Percentiles rank a stretch among this genome's conserved stretches.
phyloP scores from a whole-genome alignment of 2,329 filamentous ascomycete genomes.

The Diaporthe vaccinii region DNA sequence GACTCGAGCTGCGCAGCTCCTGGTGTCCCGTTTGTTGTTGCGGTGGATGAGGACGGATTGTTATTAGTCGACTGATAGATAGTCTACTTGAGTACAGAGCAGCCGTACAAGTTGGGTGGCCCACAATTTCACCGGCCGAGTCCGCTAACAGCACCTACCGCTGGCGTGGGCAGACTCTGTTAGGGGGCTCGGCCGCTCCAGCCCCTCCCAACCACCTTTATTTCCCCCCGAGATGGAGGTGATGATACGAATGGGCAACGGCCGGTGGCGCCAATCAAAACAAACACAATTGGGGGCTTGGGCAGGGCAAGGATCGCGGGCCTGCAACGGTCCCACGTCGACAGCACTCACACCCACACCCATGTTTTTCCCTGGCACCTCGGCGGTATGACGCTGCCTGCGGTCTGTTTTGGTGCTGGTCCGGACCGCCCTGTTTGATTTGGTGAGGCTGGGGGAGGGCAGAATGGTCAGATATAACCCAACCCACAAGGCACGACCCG shows the following conservation, averaged over 20 bases:
- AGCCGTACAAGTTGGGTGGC: background rate
- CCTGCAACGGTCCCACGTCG: constrained; percentile 22
- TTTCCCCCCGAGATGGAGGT: constrained; percentile 10
- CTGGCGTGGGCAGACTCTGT: background rate
- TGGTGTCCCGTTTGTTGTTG: background rate
- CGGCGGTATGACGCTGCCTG: constrained; percentile 30
- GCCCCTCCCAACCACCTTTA: constrained; percentile 31
- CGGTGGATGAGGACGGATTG: background rate
- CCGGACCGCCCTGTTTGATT: constrained; percentile 26
- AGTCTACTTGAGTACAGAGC: background rate
- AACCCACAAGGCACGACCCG: constrained; percentile 15
- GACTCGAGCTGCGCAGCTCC: background rate
- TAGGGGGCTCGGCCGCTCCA: constrained; percentile 4
- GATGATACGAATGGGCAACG: constrained; percentile 23
- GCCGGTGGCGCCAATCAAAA: constrained; percentile 32
- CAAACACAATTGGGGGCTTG: constrained; percentile 6
- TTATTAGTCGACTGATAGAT: background rate
- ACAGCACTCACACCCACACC: constrained; percentile 13
- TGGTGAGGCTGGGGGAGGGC: constrained; percentile 33
- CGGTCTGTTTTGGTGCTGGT: constrained; percentile 2
- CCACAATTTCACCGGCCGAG: background rate
- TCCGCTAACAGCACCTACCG: background rate
- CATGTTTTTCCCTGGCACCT: constrained; percentile 20
- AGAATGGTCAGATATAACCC: constrained; percentile 19
- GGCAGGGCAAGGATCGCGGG: constrained; percentile 12